Base-by-base conservation (phyloP, 2,329 filamentous ascomycete species). In the Claviceps paspali region DNA sequence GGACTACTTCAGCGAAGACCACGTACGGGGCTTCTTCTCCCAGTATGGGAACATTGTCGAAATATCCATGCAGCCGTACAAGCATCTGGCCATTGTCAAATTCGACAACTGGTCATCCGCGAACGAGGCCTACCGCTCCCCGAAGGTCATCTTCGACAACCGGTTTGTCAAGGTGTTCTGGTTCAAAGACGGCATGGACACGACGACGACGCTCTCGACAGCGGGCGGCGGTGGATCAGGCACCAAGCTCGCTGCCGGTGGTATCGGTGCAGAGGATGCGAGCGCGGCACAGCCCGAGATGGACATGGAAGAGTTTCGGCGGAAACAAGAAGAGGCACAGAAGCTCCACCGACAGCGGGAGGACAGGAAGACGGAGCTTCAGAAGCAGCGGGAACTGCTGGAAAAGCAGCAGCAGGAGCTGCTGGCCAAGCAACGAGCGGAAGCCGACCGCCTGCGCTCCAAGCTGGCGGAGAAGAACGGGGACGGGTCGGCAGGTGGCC, bases 141-240 rank as follows among this genome's bases (percentile, higher is more conserved):
- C 83, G 0, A 85, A 85, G 50, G 78, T 77, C 33, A 78, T 91
- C 31, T 91, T 88, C 50, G 80, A 87, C 49, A 91, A 88, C 47
- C 68, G 83, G 9, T 91, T 91, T 47, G 83, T 91, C 34, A 87
- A 85, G 49, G 79, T 88, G 0, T 86, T 79, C 49, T 88, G 82
- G 82, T 69, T 75, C 51, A 79, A 74, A 33, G 50, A 38, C 29
- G 41, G 43, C 12, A 24, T 43, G 44, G 44, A 46, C 5, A 44
- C 44, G 22, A 65, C 73, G 11, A 14, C 11, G 17, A 21, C 19
- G 11, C n/a, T n/a, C n/a, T n/a, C n/a, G n/a, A n/a, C n/a, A n/a
- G n/a, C n/a, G n/a, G n/a, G n/a, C n/a, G n/a, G n/a, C n/a, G n/a
- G n/a, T n/a, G n/a, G n/a, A n/a, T n/a, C n/a, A n/a, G n/a, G n/a